Conservation (phyloP, 2,329 filamentous ascomycete genomes). For the Beauveria sp. region DNA sequence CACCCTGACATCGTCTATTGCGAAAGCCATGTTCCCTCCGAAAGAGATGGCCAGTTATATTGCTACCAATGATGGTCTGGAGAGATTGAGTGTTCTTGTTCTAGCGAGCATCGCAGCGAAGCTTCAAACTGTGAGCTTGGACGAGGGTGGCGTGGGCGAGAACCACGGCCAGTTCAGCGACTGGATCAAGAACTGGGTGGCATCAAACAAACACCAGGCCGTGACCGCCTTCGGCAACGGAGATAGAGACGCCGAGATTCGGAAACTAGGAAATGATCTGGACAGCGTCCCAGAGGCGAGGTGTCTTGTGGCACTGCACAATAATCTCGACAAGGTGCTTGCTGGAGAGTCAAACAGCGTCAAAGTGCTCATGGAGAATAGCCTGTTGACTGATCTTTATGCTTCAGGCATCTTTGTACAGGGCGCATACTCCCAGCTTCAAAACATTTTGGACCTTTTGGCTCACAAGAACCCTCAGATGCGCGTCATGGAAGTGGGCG, state of each 20-base stretch:
- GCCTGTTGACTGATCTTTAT: not conserved
- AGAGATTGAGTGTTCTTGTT: not conserved
- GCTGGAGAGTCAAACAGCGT: not conserved
- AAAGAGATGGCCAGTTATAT: not conserved
- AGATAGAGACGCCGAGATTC: not conserved
- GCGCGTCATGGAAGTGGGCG: constrained; percentile 26
- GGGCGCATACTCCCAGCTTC: not conserved
- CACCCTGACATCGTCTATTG: not conserved
- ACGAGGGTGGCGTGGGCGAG: not conserved
- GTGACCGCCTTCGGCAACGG: not conserved
- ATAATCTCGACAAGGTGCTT: not conserved
- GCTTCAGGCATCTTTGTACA: not conserved
- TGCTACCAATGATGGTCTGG: not conserved
- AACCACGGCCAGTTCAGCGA: not conserved
- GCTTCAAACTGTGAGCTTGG: not conserved
- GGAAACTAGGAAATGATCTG: not conserved
- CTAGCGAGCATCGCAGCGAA: not conserved
- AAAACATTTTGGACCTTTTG: not conserved
- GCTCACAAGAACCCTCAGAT: not conserved
- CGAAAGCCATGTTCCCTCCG: not conserved
- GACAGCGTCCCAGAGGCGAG: not conserved
- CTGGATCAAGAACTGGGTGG: not conserved
- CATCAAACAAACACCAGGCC: not conserved
- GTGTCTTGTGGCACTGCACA: not conserved
- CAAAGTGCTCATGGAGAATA: not conserved